Evolutionary conservation across 1,139 yeast species (phyloP).

Genomic region (Spathaspora sp.): DNA sequence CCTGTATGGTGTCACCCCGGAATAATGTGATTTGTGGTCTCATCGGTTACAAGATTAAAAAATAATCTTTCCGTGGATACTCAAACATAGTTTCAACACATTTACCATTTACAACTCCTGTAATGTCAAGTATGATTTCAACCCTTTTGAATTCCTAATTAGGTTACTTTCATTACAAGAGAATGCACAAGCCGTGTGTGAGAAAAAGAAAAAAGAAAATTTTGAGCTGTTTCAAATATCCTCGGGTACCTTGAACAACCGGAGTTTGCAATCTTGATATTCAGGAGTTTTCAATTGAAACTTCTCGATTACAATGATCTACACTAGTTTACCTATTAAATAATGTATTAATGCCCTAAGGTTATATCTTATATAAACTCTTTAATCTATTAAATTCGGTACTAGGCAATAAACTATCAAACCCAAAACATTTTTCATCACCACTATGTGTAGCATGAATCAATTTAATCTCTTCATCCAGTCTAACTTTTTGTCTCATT

Average conservation of each 20-base stretch:
- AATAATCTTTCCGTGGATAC: background rate
- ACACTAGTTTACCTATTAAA: constrained; percentile 1
- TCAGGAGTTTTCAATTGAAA: too few relatives aligned
- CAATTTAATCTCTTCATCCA: constrained; percentile 35
- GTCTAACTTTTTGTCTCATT: constrained; percentile 36
- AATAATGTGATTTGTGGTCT: background rate
- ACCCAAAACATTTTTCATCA: constrained; percentile 37
- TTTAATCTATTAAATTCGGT: constrained; percentile 44
- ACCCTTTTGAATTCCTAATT: too few relatives aligned
- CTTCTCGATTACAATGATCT: too few relatives aligned
- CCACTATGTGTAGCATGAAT: constrained; percentile 30
- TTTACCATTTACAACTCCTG: too few relatives aligned
- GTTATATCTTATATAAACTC: constrained; percentile 35
- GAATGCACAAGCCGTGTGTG: too few relatives aligned
- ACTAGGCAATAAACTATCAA: constrained; percentile 50
- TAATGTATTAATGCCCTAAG: constrained; percentile 1
- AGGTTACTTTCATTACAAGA: too few relatives aligned
- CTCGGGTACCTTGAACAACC: background rate
- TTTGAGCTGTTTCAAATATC: too few relatives aligned
- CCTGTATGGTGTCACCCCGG: background rate
- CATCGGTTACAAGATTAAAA: background rate
- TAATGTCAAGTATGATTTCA: too few relatives aligned
- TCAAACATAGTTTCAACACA: too few relatives aligned
- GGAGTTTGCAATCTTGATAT: too few relatives aligned
- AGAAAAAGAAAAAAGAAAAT: too few relatives aligned